Conservation (phyloP, 2,329 filamentous ascomycete genomes). For the Huntiella bhutanensis region DNA sequence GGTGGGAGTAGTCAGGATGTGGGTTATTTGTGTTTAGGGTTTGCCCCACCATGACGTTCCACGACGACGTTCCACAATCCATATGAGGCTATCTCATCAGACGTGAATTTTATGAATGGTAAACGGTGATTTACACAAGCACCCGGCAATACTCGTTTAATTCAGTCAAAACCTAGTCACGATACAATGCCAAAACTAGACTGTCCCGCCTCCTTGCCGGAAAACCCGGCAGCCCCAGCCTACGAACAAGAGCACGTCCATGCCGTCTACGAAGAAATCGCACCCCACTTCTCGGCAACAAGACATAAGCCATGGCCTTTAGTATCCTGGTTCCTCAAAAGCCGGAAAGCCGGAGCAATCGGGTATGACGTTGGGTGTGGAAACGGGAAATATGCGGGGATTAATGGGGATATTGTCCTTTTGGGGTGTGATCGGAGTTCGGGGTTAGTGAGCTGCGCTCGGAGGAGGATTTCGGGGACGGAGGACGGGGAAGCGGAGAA, state of each 20-base stretch:
- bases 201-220: neutral
- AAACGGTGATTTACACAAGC: no score
- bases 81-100: no score
- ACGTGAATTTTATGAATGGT: no score
- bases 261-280: slow-evolving; percentile 74
- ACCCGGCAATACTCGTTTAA: no score
- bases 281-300: slow-evolving; percentile 66
- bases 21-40: no score
- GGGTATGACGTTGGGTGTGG: slow-evolving; percentile 89
- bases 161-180: neutral
- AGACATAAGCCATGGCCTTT: slow-evolving; percentile 81
- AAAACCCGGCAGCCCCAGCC: slow-evolving; percentile 18
- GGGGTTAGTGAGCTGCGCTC: slow-evolving; percentile 57
- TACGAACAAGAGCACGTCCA: slow-evolving; percentile 87
- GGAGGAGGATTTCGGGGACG: slow-evolving; percentile 23
- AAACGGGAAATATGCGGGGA: slow-evolving; percentile 83
- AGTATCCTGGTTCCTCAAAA: slow-evolving; percentile 57
- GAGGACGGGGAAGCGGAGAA: slow-evolving; percentile 16
- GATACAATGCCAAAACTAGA: neutral
- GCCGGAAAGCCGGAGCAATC: slow-evolving; percentile 48
- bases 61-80: no score
- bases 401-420: slow-evolving; percentile 61
- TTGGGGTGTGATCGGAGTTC: slow-evolving; percentile 65
- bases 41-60: no score
- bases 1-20: no score